Percentiles rank a stretch among this genome's conserved stretches.
Conservation (phyloP, 768 basidiomycete genomes). For the Suillus clintonianus region DNA sequence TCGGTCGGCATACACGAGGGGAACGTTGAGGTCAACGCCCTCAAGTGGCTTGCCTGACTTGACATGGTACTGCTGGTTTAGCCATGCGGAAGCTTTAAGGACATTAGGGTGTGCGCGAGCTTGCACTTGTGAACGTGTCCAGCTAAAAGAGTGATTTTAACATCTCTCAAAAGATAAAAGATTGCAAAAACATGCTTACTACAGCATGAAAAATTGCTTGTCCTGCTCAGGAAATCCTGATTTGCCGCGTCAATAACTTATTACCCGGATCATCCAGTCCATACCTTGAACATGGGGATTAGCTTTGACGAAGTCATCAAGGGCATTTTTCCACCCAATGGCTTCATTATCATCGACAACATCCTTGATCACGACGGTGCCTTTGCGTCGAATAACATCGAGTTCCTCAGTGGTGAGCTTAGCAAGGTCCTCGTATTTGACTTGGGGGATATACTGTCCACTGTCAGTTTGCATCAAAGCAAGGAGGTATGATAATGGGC, state of each 20-base stretch:
- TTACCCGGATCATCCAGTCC: slow-evolving; percentile 1
- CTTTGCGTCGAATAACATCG: slow-evolving; percentile 52
- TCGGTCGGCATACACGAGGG: slow-evolving; percentile 72
- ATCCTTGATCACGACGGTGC: slow-evolving; percentile 63
- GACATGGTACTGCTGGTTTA: slow-evolving; percentile 62
- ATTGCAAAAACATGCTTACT: slow-evolving; percentile 42
- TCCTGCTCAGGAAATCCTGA: slow-evolving; percentile 55
- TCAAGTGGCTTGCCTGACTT: slow-evolving; percentile 40
- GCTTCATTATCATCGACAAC: slow-evolving; percentile 62
- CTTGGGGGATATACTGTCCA: slow-evolving; percentile 61
- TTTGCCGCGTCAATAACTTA: background rate
- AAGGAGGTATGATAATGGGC: background rate
- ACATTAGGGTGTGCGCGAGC: slow-evolving; percentile 71
- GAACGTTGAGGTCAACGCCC: slow-evolving; percentile 61
- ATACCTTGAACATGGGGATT: slow-evolving; percentile 61
- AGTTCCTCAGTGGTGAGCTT: slow-evolving; percentile 47
- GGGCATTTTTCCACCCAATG: slow-evolving; percentile 54
- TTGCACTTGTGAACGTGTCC: slow-evolving; percentile 58
- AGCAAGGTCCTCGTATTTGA: slow-evolving; percentile 56
- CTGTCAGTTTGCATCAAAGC: background rate
- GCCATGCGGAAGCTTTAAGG: slow-evolving; percentile 55
- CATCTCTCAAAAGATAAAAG: background rate
- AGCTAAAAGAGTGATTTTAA: slow-evolving; percentile 28
- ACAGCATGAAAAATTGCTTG: slow-evolving; percentile 76
- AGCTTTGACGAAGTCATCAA: slow-evolving; percentile 55